Percentiles rank a stretch among this genome's conserved stretches.
Conservation (phyloP, 2,329 filamentous ascomycete genomes). For the Fusarium stilboides region DNA sequence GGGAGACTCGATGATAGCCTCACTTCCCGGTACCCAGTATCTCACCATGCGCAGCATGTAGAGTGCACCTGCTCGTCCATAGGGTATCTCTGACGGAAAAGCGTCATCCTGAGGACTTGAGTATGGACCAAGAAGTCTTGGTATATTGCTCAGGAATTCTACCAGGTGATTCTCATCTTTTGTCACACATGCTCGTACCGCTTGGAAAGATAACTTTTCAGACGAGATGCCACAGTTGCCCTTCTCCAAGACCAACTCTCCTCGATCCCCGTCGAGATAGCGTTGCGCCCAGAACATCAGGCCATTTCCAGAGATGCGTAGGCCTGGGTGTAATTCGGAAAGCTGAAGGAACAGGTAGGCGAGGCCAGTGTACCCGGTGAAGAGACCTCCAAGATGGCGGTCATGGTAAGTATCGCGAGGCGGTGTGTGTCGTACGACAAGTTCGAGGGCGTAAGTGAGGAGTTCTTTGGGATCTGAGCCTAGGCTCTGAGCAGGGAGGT, state of each 20-base stretch:
- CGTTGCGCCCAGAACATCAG: conserved; percentile 62
- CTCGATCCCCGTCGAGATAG: conserved; percentile 62
- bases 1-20: conserved; percentile 65
- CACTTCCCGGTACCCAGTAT: conserved; percentile 67
- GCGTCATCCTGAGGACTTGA: conserved; percentile 54
- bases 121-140: conserved; percentile 52
- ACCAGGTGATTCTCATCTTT: conserved; percentile 57
- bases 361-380: conserved; percentile 68
- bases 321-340: conserved; percentile 59
- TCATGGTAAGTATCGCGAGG: conserved; percentile 55
- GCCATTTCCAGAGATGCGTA: conserved; percentile 60
- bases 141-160: conserved; percentile 59
- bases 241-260: conserved; percentile 55
- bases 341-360: conserved; percentile 69
- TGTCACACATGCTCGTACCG: conserved; percentile 62
- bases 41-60: conserved; percentile 77
- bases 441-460: conserved; percentile 55
- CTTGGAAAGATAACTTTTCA: conserved; percentile 64
- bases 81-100: conserved; percentile 73
- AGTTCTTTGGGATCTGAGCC: conserved; percentile 49
- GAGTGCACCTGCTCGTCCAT: conserved; percentile 77
- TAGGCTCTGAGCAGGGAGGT: conserved; percentile 52
- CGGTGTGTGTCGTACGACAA: conserved; percentile 56
- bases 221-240: conserved; percentile 65
- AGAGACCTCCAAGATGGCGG: conserved; percentile 63